These are phyloP conservation scores for Chlorophyllum brunneum DNA, from an alignment of 768 basidiomycete species.

Conservation along the genomic window DNA sequence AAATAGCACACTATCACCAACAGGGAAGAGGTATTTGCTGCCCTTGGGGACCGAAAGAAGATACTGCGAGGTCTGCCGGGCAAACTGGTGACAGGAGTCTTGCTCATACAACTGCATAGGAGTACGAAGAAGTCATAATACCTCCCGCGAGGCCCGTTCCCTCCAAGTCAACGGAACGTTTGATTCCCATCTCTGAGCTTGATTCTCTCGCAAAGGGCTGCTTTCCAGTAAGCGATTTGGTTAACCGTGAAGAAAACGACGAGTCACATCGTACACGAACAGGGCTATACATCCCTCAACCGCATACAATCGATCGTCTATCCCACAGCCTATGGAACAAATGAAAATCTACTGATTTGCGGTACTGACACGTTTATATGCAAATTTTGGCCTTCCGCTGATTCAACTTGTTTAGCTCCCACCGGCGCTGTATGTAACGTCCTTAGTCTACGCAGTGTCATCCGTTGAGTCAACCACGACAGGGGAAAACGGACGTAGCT, in stretches of 20 bases:
- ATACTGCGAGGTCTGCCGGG: constrained; percentile 54
- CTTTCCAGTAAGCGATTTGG: constrained; percentile 62
- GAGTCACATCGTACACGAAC: neutral
- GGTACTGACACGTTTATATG: constrained; percentile 39
- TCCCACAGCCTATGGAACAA: constrained; percentile 88
- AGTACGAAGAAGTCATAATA: constrained; percentile 85
- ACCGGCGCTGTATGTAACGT: constrained; percentile 84
- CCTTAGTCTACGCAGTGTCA: constrained; percentile 9
- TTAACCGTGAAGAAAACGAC: neutral
- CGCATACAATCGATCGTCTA: constrained; percentile 95
- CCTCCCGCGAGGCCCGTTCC: constrained; percentile 83
- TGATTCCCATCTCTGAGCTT: constrained; percentile 68
- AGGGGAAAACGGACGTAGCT: constrained; percentile 99
- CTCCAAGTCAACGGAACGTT: constrained; percentile 63
- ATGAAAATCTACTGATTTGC: constrained; percentile 94
- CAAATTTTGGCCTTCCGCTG: constrained; percentile 3
- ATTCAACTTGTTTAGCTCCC: constrained; percentile 55
- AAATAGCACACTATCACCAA: constrained; percentile 64
- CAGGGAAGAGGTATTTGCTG: constrained; percentile 75
- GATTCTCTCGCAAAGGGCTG: constrained; percentile 76
- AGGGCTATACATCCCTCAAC: constrained; percentile 88
- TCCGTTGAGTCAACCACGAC: constrained; percentile 13
- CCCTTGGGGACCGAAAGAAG: constrained; percentile 78
- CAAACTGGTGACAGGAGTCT: neutral
- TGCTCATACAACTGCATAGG: constrained; percentile 36